These are phyloP conservation scores for Curvularia sp. DNA, from an alignment of 2,329 filamentous ascomycete genomes.

Conservation along the genomic window DNA sequence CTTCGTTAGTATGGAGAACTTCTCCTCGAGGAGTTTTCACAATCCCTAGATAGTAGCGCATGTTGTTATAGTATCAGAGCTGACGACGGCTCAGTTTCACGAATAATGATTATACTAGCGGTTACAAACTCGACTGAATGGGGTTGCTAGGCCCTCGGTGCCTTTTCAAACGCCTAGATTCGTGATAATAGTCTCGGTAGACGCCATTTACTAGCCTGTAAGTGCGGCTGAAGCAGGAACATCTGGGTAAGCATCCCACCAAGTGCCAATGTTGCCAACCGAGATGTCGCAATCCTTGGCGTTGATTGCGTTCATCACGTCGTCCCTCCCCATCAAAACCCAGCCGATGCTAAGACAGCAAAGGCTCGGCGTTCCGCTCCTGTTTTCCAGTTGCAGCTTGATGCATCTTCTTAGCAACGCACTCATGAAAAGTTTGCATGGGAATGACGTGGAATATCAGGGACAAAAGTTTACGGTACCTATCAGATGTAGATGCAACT, in stretches of 20 bases:
- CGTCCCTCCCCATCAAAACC: not conserved
- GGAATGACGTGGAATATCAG: not conserved
- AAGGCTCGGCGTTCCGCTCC: not conserved
- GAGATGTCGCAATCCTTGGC: slow-evolving; percentile 23
- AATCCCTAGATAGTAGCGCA: not conserved
- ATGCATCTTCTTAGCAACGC: not conserved
- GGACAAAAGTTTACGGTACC: not conserved
- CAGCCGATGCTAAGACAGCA: not conserved
- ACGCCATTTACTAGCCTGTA: not conserved
- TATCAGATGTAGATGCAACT: not conserved
- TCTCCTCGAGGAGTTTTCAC: not conserved
- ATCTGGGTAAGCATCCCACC: slow-evolving; percentile 7
- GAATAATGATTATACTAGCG: not conserved
- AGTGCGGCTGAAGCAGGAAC: slow-evolving; percentile 9
- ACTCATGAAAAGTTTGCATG: not conserved
- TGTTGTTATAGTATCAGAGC: not conserved
- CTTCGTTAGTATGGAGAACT: not conserved
- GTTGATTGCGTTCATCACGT: slow-evolving; percentile 13
- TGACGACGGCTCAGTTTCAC: not conserved
- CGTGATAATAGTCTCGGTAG: not conserved
- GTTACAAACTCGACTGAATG: not conserved
- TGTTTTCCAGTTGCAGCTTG: not conserved
- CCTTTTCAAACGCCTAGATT: not conserved
- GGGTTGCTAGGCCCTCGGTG: not conserved
- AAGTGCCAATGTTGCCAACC: slow-evolving; percentile 15